Conservation (phyloP, 75 land plant genomes). For the Selaginella moellendorffii region DNA sequence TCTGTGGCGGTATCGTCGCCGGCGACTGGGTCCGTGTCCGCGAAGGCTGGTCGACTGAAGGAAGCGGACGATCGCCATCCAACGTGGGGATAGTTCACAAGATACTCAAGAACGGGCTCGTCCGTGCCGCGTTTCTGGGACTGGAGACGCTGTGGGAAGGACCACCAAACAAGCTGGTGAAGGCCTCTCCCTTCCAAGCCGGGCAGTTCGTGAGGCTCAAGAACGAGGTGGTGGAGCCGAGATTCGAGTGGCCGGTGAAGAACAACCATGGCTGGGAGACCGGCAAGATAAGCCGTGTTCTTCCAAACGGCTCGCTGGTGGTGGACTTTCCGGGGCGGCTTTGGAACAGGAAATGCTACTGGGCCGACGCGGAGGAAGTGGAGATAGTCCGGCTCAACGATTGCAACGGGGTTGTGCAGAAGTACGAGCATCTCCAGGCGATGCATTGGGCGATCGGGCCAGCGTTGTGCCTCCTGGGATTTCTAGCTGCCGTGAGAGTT, state of each 20-base stretch:
- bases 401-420: constrained; percentile 42
- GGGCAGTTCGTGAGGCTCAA: constrained; percentile 75
- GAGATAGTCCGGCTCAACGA: constrained; percentile 52
- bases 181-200: constrained; percentile 37
- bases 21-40: constrained; percentile 75
- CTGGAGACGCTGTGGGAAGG: constrained; percentile 79
- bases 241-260: constrained; percentile 76
- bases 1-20: constrained; percentile 50
- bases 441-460: constrained; percentile 91
- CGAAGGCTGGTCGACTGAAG: constrained; percentile 31
- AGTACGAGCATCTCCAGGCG: constrained; percentile 78
- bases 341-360: constrained; percentile 24
- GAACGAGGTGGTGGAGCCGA: constrained; percentile 36
- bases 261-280: constrained; percentile 34
- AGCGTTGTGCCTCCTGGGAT: constrained; percentile 44
- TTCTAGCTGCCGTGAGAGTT: constrained; percentile 55
- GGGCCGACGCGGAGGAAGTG: constrained; percentile 85
- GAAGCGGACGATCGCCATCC: background rate
- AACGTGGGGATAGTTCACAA: constrained; percentile 58
- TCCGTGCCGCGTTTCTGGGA: constrained; percentile 62
- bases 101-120: constrained; percentile 46
- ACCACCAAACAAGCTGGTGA: constrained; percentile 44
- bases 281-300: constrained; percentile 46
- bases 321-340: constrained; percentile 70
- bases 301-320: constrained; percentile 80